Evolutionary conservation across 768 basidiomycete species (phyloP).

Genomic region (Galerina marginata): DNA sequence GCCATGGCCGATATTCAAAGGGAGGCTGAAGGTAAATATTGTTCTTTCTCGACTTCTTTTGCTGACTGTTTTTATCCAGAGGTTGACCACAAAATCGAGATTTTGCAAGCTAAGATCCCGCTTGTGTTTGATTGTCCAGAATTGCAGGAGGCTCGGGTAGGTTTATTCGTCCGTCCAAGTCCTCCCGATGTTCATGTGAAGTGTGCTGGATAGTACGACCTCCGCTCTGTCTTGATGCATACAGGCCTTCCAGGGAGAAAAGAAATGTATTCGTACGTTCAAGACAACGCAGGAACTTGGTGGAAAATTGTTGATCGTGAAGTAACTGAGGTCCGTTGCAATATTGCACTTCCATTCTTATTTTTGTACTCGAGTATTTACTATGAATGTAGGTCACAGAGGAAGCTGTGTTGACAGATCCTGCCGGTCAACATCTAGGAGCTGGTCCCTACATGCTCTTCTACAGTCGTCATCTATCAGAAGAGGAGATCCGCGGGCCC

Average conservation of each 20-base stretch:
- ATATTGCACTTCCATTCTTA: neutral
- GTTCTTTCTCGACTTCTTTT: neutral
- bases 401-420: conserved; percentile 69
- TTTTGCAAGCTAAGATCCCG: conserved; percentile 48
- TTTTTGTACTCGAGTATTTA: too few species aligned
- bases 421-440: conserved; percentile 72
- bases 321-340: conserved; percentile 60
- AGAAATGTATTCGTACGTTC: conserved; percentile 80
- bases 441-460: conserved; percentile 81
- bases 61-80: conserved; percentile 39
- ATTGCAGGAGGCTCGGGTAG: conserved; percentile 67
- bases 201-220: conserved; percentile 63
- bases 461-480: conserved; percentile 56
- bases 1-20: conserved; percentile 57
- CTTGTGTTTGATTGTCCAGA: conserved; percentile 66
- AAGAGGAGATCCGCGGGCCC: conserved; percentile 39
- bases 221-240: conserved; percentile 78
- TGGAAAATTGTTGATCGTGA: conserved; percentile 80
- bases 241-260: conserved; percentile 80
- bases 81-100: conserved; percentile 53
- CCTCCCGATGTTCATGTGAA: neutral
- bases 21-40: conserved; percentile 55
- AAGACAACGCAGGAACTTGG: conserved; percentile 66
- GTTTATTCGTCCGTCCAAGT: conserved; percentile 20
- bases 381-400: conserved; percentile 64